Base-by-base conservation (phyloP, 352 stramenopile genomes). In the Hyaloperonospora brassicae region DNA sequence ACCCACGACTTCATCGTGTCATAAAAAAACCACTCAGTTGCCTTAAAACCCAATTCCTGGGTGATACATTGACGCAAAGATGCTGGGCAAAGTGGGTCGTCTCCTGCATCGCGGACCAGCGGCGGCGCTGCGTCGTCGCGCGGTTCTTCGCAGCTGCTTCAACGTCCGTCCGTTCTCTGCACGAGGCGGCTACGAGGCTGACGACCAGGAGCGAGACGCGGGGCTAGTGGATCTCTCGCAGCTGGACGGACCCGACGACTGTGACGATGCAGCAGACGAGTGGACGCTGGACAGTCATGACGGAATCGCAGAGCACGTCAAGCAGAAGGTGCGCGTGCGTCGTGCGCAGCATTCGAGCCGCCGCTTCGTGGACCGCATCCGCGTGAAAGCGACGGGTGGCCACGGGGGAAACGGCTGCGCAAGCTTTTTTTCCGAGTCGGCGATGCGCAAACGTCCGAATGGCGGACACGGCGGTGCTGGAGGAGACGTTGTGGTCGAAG, bases 301-400 rank as follows among this genome's bases (percentile, higher is more conserved):
- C 47, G 75, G 77, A 35, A 59, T 88, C 9, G 78, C 90, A 57
- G 80, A 93, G 58, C 78, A 90, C 43, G 77, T 93, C 21, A 93
- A 93, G 75, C 76, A 88, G 60, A 93, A 93, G 52, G 83, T 93
- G 46, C 75, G 80, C 49, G 64, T 93, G 47, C 80, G 77, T 34
- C 83, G 83, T 46, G 79, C 79, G 50, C 81, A 92, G 66, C 84
- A 92, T 68, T 87, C 80, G 30, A 95, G 93, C 76, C 80, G 83
- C 12, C 86, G 88, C 59, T 96, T 96, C 52, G 83, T 96, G 34
- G 86, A 96, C 66, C 79, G 84, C 62, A 91, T 96, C 54, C 77
- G 86, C 40, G 85, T 96, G 46, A 89, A 91, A 43, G 82, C 84
- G n/a, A 93, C 79, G 1, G 86, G 84, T 8, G 86, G 86, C 11